A percentile compares a stretch with the other conserved stretches of the same genome.
Evolutionary conservation across 164 flowering plant species (phyloP).

Genomic region (Protea cynaroides): DNA sequence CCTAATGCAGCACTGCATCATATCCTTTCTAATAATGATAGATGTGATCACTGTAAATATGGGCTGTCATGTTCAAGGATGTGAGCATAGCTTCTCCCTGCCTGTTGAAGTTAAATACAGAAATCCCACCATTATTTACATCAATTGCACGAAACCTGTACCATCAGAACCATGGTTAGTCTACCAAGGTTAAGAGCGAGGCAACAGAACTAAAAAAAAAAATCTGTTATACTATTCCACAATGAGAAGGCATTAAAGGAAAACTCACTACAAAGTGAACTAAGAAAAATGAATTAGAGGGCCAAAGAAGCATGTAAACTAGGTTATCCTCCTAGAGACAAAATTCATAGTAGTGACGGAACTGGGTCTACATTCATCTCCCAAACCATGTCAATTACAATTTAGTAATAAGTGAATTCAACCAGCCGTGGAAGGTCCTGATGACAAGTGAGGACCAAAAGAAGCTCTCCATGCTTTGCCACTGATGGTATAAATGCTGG

Average conservation of each 20-base stretch:
- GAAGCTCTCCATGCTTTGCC: no score
- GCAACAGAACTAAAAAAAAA: background rate
- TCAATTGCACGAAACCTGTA: slow-evolving; percentile 66
- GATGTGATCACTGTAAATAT: slow-evolving; percentile 54
- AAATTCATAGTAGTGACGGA: no score
- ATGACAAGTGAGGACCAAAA: no score
- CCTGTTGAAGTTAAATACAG: slow-evolving; percentile 49
- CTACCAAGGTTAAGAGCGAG: background rate
- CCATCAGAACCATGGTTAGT: background rate
- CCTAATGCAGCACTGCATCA: background rate
- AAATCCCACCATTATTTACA: slow-evolving; percentile 58
- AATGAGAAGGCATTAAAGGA: background rate
- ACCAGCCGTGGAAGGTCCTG: no score
- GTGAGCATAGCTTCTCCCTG: slow-evolving; percentile 69
- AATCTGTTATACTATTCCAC: background rate
- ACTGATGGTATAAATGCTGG: no score
- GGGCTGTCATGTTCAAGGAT: slow-evolving; percentile 64
- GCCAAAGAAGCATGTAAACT: background rate
- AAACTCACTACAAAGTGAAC: background rate
- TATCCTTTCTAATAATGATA: slow-evolving; percentile 30
- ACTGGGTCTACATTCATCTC: no score
- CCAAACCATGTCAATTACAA: no score
- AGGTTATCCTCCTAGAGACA: no score
- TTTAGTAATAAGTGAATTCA: no score
- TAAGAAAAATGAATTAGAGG: background rate